A percentile compares a stretch with the other conserved stretches of the same genome.
Conservation (phyloP, 805 yeast genomes). For the Pichia insulana region DNA sequence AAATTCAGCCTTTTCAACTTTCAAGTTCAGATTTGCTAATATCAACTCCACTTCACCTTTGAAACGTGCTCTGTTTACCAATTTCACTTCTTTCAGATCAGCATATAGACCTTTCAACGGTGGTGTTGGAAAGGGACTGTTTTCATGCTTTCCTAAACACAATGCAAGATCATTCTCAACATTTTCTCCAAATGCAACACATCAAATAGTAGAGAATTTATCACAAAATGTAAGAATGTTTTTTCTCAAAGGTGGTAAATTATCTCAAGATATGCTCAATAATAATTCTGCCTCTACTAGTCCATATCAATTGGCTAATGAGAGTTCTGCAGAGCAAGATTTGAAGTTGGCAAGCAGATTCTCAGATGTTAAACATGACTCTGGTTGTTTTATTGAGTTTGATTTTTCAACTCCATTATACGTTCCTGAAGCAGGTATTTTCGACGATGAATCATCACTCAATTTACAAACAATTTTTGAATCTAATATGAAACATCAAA, state of each 20-base stretch:
- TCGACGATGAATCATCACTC: constrained; percentile 16
- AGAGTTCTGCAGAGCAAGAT: constrained; percentile 21
- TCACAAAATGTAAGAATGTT: constrained; percentile 38
- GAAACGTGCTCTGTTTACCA: no score
- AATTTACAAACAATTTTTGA: constrained; percentile 9
- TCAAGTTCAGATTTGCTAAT: no score
- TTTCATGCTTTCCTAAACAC: constrained; percentile 29
- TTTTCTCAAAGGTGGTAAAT: constrained; percentile 28
- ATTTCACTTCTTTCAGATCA: constrained; percentile 15
- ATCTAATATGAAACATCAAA: constrained; percentile 14
- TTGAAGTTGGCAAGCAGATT: constrained; percentile 27
- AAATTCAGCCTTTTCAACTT: neutral
- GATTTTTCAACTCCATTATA: constrained; percentile 27
- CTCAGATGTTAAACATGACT: constrained; percentile 12
- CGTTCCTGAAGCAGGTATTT: constrained; percentile 18
- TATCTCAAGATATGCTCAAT: constrained; percentile 17
- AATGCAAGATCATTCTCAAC: constrained; percentile 33
- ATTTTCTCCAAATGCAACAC: constrained; percentile 32
- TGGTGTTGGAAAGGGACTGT: constrained; percentile 23
- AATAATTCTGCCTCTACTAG: constrained; percentile 19
- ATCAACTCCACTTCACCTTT: no score
- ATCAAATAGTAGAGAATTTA: constrained; percentile 51
- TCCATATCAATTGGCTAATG: no score
- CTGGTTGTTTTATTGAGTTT: constrained; percentile 56
- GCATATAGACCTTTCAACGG: constrained; percentile 10